phyloP scores from a whole-genome alignment of 148 eudicot species.

The Diospyros kaki region DNA sequence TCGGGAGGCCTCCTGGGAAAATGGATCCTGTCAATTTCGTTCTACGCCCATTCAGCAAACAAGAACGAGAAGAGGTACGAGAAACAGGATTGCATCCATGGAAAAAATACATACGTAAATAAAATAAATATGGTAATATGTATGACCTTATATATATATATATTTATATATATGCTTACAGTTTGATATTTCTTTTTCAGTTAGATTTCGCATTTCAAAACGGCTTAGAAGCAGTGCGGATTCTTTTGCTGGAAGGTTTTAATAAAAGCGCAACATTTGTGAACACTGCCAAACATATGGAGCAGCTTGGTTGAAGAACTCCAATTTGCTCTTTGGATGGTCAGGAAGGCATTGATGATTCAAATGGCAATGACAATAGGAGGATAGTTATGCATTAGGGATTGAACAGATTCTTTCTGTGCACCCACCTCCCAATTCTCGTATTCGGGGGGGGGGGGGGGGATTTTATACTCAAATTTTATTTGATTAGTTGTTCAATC shows the following conservation, averaged over 20 bases:
- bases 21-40: conserved; percentile 77
- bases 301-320: conserved; percentile 32
- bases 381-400: too few species aligned
- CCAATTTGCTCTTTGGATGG: not conserved
- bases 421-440: too few species aligned
- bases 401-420: too few species aligned
- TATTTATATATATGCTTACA: not conserved
- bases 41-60: conserved; percentile 64
- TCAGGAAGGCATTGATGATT: too few species aligned
- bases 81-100: not conserved
- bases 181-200: conserved; percentile 28
- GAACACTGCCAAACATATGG: conserved; percentile 49
- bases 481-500: too few species aligned
- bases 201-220: conserved; percentile 74
- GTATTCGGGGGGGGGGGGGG: too few species aligned
- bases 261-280: conserved; percentile 82
- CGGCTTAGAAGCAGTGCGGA: conserved; percentile 79
- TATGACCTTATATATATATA: too few species aligned
- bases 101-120: not conserved
- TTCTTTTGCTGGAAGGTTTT: conserved; percentile 69
- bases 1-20: conserved; percentile 97
- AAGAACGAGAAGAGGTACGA: conserved; percentile 81
- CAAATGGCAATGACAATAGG: too few species aligned
- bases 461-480: too few species aligned
- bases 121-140: not conserved